phyloP scores from a whole-genome alignment of 495 filamentous ascomycete species.

The Tuber melanosporum region DNA sequence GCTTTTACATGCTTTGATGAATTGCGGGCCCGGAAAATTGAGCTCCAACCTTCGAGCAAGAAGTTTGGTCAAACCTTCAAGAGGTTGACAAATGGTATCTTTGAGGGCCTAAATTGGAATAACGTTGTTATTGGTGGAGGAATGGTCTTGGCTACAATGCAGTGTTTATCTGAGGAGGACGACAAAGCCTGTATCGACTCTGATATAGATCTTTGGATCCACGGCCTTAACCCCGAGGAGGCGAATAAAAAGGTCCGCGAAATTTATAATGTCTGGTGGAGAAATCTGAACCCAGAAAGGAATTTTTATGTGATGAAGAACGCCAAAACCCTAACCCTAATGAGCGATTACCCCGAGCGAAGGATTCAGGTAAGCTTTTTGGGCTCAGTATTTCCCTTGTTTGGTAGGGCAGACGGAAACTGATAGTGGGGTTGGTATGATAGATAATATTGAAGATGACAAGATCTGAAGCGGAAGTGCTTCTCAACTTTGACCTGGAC shows the following conservation, averaged over 20 bases:
- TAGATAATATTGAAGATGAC: constrained; percentile 42
- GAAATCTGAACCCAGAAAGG: constrained; percentile 30
- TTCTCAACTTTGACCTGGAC: constrained; percentile 45
- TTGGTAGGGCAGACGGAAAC: neutral
- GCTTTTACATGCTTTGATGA: constrained; percentile 42
- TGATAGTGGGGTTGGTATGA: neutral
- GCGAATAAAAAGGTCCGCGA: constrained; percentile 43
- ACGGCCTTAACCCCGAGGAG: constrained; percentile 38
- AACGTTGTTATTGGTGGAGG: constrained; percentile 44
- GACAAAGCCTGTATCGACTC: constrained; percentile 19
- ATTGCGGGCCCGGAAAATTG: constrained; percentile 27
- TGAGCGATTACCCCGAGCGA: constrained; percentile 40
- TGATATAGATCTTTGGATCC: constrained; percentile 43
- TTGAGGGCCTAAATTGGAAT: constrained; percentile 43
- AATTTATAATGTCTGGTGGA: constrained; percentile 41
- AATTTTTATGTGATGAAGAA: constrained; percentile 37
- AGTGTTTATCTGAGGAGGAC: constrained; percentile 30
- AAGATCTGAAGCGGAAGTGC: constrained; percentile 37
- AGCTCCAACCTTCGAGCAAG: constrained; percentile 28
- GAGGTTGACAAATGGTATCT: constrained; percentile 35
- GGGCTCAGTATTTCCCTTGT: neutral
- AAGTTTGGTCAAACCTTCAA: constrained; percentile 39
- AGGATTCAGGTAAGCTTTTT: constrained; percentile 32
- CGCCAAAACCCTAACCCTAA: constrained; percentile 40
- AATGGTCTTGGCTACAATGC: constrained; percentile 38